These are phyloP conservation scores for Lactarius indigo DNA, from an alignment of 768 basidiomycete species.

Conservation along the genomic window DNA sequence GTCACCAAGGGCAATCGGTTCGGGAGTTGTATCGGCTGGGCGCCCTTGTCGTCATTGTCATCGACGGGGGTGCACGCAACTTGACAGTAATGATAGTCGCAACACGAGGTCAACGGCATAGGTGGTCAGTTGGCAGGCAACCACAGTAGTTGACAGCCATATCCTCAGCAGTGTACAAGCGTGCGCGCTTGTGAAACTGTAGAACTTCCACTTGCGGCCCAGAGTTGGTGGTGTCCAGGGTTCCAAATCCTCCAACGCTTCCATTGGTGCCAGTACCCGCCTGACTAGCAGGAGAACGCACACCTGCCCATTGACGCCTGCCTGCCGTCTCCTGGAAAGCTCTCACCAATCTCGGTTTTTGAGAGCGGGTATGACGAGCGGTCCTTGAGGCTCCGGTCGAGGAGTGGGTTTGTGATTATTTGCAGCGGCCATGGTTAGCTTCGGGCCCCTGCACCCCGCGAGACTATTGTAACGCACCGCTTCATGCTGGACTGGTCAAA, in stretches of 20 bases:
- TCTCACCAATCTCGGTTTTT: conserved; percentile 91
- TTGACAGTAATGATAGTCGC: too few species aligned
- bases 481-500: conserved; percentile 72
- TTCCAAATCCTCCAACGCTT: conserved; percentile 74
- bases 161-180: conserved; percentile 26
- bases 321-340: conserved; percentile 62
- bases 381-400: conserved; percentile 47
- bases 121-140: too few species aligned
- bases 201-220: conserved; percentile 70
- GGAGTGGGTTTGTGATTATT: conserved; percentile 43
- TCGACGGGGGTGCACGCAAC: too few species aligned
- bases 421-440: conserved; percentile 64
- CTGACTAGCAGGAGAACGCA: conserved; percentile 60
- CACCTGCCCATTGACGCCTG: conserved; percentile 34
- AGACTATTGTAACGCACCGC: conserved; percentile 64
- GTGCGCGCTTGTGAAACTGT: conserved; percentile 42
- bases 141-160: too few species aligned
- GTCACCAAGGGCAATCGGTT: too few species aligned
- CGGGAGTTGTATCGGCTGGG: too few species aligned
- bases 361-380: conserved; percentile 81
- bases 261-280: conserved; percentile 61
- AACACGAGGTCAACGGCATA: too few species aligned
- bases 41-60: too few species aligned
- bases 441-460: conserved; percentile 50
- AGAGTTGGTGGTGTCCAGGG: conserved; percentile 53